phyloP scores from a whole-genome alignment of 345 rosid genomes.

The Ceriops tagal region DNA sequence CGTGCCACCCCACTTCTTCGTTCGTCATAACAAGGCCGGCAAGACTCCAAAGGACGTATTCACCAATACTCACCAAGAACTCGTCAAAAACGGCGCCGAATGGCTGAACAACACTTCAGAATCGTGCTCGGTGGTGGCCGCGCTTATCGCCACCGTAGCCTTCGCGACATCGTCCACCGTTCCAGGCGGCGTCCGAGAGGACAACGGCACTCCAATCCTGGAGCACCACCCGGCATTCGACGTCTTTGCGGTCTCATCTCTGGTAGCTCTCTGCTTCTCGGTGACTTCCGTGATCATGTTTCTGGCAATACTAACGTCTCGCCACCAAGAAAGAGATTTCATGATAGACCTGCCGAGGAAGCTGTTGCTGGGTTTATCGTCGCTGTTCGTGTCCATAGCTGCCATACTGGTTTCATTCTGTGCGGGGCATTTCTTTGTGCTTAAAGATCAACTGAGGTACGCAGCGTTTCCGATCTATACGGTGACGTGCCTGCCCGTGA shows the following conservation, averaged over 20 bases:
- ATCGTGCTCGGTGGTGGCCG: conserved; percentile 55
- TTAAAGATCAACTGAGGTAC: conserved; percentile 31
- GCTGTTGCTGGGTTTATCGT: conserved; percentile 18
- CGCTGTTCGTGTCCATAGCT: conserved; percentile 23
- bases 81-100: conserved; percentile 37
- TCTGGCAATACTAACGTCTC: conserved; percentile 26
- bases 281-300: conserved; percentile 25
- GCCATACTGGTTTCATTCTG: conserved; percentile 41
- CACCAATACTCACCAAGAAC: conserved; percentile 27
- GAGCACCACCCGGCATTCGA: conserved; percentile 16
- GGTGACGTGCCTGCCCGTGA: conserved; percentile 46
- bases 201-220: conserved; percentile 5
- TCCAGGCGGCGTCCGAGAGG: conserved; percentile 19
- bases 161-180: conserved; percentile 46
- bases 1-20: conserved; percentile 34
- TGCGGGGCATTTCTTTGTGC: conserved; percentile 51
- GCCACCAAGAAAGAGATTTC: conserved; percentile 22
- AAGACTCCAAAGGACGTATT: conserved; percentile 37
- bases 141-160: conserved; percentile 52
- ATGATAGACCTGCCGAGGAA: conserved; percentile 7
- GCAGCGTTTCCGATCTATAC: conserved; percentile 43
- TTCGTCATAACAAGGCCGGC: conserved; percentile 24
- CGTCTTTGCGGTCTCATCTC: conserved; percentile 22
- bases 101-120: conserved; percentile 50
- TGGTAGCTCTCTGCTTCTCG: conserved; percentile 28